Evolutionary conservation across 495 filamentous ascomycete species (phyloP), one percentile per base, ranked within the genome.

Genomic region (Penicillium lividum): DNA sequence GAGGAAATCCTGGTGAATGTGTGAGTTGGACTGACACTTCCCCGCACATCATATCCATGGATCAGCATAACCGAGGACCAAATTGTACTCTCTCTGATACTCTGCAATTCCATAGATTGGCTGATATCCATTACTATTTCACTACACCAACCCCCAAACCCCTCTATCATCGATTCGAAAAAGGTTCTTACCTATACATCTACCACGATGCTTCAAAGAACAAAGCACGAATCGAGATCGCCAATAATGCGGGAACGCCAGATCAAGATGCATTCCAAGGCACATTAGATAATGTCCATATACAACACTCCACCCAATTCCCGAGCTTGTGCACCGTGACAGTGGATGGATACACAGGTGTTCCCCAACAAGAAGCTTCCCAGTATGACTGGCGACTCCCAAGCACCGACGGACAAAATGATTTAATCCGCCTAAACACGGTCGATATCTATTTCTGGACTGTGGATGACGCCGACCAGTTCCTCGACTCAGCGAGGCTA

Each of bases 371-470:
- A 30, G 54, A 69, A 28, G 58, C 74, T n/a, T 62, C 55, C 58
- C 68, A 76, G 40, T 75, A 79, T 42, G 85, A 93, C 69, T 97
- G 92, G 92, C 86, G 87, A 68, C 81, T 96, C 9, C 86, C 90
- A 3, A 84, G 82, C 7, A 85, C 76, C 60, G 89, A 93, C 63
- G 82, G 82, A 9, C 78, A 80, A 22, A 87, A 88, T 66, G 89
- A 89, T 56, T 79, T 89, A 53, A 87, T 90, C 68, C 87, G 85
- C 58, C 76, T 97, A 1, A 88, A 95, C 65, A 91, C 90, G 3
- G 60, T 96, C 54, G 92, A 97, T 68, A 82, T 96, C 40, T 97
- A 97, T 71, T 93, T 96, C 72, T 96, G 91, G 90, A 90, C 83
- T 0, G 75, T 82, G 50, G 82, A 87, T 31, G 92, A 96, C 71